phyloP scores from a whole-genome alignment of 1,284 basidiomycete genomes.

The Tylopilus sp. region DNA sequence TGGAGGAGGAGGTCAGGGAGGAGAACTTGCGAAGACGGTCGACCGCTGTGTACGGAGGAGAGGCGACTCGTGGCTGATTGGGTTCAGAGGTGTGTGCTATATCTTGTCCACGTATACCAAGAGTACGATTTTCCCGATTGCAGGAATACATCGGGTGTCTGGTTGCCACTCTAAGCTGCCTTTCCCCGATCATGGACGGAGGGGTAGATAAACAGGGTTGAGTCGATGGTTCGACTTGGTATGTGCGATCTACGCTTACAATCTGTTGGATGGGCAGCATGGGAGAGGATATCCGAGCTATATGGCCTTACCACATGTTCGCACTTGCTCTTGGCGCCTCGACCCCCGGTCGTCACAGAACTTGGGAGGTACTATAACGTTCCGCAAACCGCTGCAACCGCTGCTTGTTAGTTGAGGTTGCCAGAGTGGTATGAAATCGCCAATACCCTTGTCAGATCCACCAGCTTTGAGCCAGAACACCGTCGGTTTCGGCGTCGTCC shows the following conservation, averaged over 20 bases:
- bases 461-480: conserved; percentile 5
- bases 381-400: no score
- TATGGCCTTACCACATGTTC: no score
- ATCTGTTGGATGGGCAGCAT: no score
- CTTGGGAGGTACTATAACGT: no score
- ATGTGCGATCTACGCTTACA: not conserved
- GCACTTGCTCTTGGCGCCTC: no score
- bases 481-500: conserved; percentile 5
- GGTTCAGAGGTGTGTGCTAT: conserved; percentile 3
- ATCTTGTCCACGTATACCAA: not conserved
- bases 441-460: not conserved
- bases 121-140: not conserved
- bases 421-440: not conserved
- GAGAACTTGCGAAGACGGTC: conserved; percentile 36
- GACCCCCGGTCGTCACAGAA: no score
- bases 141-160: not conserved
- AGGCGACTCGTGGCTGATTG: not conserved
- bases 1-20: conserved; percentile 36
- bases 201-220: not conserved
- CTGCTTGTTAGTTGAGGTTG: no score
- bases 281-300: no score
- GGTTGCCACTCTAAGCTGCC: no score
- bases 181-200: no score
- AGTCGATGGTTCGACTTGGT: not conserved
- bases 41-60: not conserved